These are phyloP conservation scores for Yarrowia sp. DNA, from an alignment of 805 yeast species.

Conservation along the genomic window DNA sequence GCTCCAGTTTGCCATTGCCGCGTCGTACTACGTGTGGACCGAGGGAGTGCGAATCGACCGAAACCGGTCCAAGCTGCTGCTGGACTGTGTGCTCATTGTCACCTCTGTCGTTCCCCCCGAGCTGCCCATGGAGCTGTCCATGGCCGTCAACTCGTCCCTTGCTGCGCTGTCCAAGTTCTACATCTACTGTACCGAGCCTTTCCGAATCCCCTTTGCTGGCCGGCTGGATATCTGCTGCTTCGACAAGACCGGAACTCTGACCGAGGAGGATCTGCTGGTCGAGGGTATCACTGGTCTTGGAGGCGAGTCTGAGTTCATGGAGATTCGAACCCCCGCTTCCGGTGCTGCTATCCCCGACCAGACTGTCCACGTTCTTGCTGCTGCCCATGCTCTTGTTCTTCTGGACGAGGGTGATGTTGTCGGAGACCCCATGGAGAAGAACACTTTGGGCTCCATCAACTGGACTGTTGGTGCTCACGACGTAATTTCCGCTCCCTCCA, in stretches of 20 bases:
- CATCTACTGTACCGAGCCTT: conserved; percentile 97
- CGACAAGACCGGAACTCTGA: conserved; percentile 97
- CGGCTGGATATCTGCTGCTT: conserved; percentile 98
- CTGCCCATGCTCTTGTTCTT: conserved; percentile 94
- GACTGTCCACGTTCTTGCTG: conserved; percentile 79
- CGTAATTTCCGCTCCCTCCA: conserved; percentile 58
- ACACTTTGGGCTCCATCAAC: conserved; percentile 83
- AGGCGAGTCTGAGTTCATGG: conserved; percentile 49
- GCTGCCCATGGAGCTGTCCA: conserved; percentile 97
- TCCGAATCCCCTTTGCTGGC: conserved; percentile 97
- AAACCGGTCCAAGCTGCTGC: conserved; percentile 87
- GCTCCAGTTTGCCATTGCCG: conserved; percentile 89
- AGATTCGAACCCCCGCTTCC: conserved; percentile 62
- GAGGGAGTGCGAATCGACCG: conserved; percentile 97
- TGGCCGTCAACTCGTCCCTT: conserved; percentile 95
- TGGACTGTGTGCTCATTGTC: conserved; percentile 93
- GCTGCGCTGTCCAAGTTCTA: conserved; percentile 85
- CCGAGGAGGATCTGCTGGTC: conserved; percentile 94
- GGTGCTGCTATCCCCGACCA: conserved; percentile 70
- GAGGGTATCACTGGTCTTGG: conserved; percentile 92
- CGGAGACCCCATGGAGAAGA: conserved; percentile 99
- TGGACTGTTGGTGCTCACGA: conserved; percentile 87
- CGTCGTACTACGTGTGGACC: conserved; percentile 97
- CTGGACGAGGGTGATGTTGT: conserved; percentile 97
- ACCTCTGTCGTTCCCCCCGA: conserved; percentile 99